These are phyloP conservation scores for Catharanthus roseus DNA, from an alignment of 257 asterid species.

Conservation along the genomic window DNA sequence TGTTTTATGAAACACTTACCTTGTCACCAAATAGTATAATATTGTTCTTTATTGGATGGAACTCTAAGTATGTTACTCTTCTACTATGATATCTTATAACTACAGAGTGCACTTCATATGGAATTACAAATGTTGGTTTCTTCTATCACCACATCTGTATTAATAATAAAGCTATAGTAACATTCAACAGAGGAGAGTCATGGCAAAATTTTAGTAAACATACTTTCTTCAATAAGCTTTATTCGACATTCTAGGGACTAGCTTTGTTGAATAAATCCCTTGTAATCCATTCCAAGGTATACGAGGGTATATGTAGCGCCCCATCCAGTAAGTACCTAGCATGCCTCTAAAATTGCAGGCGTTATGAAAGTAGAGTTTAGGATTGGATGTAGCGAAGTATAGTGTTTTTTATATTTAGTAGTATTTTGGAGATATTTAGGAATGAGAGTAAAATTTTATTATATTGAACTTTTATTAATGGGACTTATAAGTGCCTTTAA, in stretches of 20 bases:
- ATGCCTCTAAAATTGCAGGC: too few species aligned
- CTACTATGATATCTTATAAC: conserved; percentile 94
- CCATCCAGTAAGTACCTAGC: too few species aligned
- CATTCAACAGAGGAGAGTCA: neutral
- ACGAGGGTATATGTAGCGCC: too few species aligned
- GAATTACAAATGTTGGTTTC: conserved; percentile 66
- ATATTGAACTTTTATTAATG: too few species aligned
- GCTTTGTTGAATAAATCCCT: neutral
- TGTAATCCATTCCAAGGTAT: neutral
- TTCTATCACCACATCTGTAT: conserved; percentile 41
- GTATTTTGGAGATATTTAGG: too few species aligned
- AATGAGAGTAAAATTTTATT: too few species aligned
- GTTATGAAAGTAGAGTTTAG: too few species aligned
- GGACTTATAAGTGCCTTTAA: too few species aligned
- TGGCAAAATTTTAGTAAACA: neutral
- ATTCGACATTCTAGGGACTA: neutral
- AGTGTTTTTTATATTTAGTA: too few species aligned
- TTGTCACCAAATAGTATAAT: conserved; percentile 91
- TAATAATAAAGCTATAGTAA: neutral
- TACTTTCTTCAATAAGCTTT: neutral
- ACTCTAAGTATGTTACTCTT: conserved; percentile 90
- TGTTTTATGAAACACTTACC: conserved; percentile 35
- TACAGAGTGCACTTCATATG: conserved; percentile 78
- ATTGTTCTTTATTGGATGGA: conserved; percentile 79
- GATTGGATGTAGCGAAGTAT: too few species aligned